A percentile compares a stretch with the other conserved stretches of the same genome.
Evolutionary conservation across 768 basidiomycete species (phyloP).

Genomic region (Hygrocybe coccinea): DNA sequence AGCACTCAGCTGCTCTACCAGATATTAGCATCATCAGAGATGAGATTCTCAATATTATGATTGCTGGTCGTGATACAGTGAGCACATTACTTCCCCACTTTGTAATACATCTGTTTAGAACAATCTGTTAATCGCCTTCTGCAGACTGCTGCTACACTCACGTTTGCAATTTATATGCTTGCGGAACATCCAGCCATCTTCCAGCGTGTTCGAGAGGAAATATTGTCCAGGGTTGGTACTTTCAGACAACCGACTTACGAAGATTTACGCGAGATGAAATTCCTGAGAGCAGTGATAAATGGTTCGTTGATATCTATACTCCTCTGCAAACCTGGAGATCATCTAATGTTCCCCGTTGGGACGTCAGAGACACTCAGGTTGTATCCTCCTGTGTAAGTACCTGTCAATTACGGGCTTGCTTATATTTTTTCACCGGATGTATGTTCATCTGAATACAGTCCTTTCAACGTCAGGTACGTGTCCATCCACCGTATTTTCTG

Average conservation of each 20-base stretch:
- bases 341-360: neutral
- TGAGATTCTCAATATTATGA: conserved; percentile 47
- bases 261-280: conserved; percentile 54
- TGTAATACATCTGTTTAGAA: neutral
- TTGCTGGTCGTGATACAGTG: conserved; percentile 56
- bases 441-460: conserved; percentile 21
- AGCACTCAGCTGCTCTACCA: conserved; percentile 12
- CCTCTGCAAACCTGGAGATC: neutral
- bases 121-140: neutral
- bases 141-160: conserved; percentile 47
- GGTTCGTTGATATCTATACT: conserved; percentile 25
- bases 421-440: neutral
- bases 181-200: conserved; percentile 47
- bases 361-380: conserved; percentile 46
- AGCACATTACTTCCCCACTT: conserved; percentile 7
- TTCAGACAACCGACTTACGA: conserved; percentile 46
- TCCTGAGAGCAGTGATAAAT: conserved; percentile 53
- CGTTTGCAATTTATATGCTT: conserved; percentile 52
- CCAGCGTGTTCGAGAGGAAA: conserved; percentile 46
- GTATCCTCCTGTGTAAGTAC: conserved; percentile 47
- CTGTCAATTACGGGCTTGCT: neutral
- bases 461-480: conserved; percentile 33
- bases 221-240: conserved; percentile 43
- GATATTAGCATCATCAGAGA: conserved; percentile 41
- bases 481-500: neutral